phyloP scores from a whole-genome alignment of 106 monocot genomes.

The Dendrobium nobile region DNA sequence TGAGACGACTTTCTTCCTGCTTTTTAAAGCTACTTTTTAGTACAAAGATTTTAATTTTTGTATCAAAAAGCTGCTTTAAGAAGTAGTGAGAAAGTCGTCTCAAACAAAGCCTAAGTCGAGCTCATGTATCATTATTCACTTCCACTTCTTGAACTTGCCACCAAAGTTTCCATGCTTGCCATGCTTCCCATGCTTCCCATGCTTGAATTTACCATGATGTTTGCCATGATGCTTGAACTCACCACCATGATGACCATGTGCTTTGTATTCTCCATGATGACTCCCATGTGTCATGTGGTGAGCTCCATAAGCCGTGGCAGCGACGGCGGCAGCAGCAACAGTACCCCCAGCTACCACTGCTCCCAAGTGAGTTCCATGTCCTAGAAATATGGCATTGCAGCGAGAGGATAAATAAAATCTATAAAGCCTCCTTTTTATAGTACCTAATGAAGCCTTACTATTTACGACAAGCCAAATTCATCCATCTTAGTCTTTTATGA shows the following conservation, averaged over 20 bases:
- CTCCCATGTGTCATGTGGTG: constrained; percentile 46
- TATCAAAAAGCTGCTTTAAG: too few relatives aligned
- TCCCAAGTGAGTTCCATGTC: constrained; percentile 43
- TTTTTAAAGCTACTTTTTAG: too few relatives aligned
- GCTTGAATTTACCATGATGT: constrained; percentile 48
- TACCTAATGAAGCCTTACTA: too few relatives aligned
- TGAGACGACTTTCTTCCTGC: too few relatives aligned
- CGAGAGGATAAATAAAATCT: not conserved
- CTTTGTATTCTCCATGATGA: constrained; percentile 8
- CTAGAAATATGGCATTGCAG: constrained; percentile 8
- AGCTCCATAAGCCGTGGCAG: constrained; percentile 40
- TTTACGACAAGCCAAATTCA: too few relatives aligned
- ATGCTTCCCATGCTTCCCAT: constrained; percentile 59
- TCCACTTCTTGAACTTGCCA: constrained; percentile 34
- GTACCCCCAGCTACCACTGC: constrained; percentile 57
- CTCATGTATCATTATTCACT: constrained; percentile 5
- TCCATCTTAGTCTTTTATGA: too few relatives aligned
- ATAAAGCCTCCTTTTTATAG: not conserved
- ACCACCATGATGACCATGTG: constrained; percentile 25
- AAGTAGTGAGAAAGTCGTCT: too few relatives aligned
- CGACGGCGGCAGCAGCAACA: constrained; percentile 27
- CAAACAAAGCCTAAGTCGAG: too few relatives aligned
- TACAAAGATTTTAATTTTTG: too few relatives aligned
- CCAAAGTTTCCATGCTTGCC: constrained; percentile 11
- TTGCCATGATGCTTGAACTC: constrained; percentile 20